Base-by-base conservation (phyloP, 1,139 yeast species). In the Trichomonascaceae sp. region DNA sequence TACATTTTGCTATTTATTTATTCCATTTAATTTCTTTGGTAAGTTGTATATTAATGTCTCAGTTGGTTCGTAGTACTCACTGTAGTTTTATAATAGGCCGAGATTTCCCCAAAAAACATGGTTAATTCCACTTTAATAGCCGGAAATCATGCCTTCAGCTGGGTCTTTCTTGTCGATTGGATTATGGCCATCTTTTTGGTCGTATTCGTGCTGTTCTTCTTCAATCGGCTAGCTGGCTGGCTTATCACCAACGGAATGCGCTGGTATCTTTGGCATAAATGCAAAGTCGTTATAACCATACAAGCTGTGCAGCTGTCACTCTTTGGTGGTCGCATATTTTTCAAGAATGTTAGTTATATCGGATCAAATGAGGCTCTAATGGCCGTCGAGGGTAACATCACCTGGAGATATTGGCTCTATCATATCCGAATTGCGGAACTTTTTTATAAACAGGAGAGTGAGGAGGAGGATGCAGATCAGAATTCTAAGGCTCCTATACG, bases 121-220 rank as follows among this genome's bases (percentile, higher is more conserved):
- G 41, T 36, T 2, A 9, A 36, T 36, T 36, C 41, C n/a, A 36
- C 41, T 2, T 13, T 36, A 17, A 36, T 36, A 13, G 41, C 41
- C 15, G 41, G 66, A 53, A 56, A 59, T 54, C 60, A 59, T 57
- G 77, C 77, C 59, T 83, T 85, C 61, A 79, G 84, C 64, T 87
- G 96, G 95, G 87, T 87, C 30, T 91, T 90, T 67, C 73, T 90
- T 57, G 84, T 82, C 38, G 90, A 88, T 66, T 89, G 96, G 96
- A 72, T 86, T 47, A 72, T 90, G 57, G 78, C 86, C 1, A 75
- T 87, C 45, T 71, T 85, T 20, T 74, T 87, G 18, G 75, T 84
- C 0, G 67, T 87, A 2, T 80, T 85, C 43, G 78, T 86, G 58
- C 72, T 89, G 46, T 90, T 90, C 71, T 87, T 84, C 70, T 81